Conservation (phyloP, 2,329 filamentous ascomycete genomes). For the Penicillium sp. region DNA sequence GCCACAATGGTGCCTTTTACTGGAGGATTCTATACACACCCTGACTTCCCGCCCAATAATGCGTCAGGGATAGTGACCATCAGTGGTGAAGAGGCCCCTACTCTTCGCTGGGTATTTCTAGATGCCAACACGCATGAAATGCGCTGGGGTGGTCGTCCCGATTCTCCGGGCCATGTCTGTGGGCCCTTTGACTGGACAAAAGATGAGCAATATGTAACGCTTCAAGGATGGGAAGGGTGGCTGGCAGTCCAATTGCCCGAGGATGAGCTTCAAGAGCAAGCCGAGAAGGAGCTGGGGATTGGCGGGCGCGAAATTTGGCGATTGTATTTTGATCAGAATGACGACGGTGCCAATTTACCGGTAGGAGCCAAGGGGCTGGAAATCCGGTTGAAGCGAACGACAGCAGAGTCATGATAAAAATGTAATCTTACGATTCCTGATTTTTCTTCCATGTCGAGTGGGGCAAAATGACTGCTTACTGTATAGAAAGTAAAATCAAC, state of each 20-base stretch:
- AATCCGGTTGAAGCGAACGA: constrained; percentile 20
- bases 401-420: constrained; percentile 14
- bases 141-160: constrained; percentile 26
- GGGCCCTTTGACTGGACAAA: constrained; percentile 5
- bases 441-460: not conserved
- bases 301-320: constrained; percentile 22
- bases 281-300: constrained; percentile 12
- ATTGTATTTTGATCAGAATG: constrained; percentile 27
- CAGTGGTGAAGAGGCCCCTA: constrained; percentile 22
- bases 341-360: constrained; percentile 24
- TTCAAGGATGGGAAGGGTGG: constrained; percentile 7
- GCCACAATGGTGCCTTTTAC: constrained; percentile 22
- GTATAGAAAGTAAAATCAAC: not conserved
- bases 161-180: constrained; percentile 9
- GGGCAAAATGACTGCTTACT: not conserved
- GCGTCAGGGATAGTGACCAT: constrained; percentile 25
- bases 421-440: not conserved
- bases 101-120: constrained; percentile 26
- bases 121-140: constrained; percentile 25
- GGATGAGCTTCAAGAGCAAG: constrained; percentile 14
- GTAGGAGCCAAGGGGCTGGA: constrained; percentile 23
- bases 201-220: constrained; percentile 1
- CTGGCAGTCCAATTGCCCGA: constrained; percentile 24
- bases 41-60: constrained; percentile 24
- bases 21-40: constrained; percentile 25